Percentiles rank a stretch among this genome's conserved stretches.
These are phyloP conservation scores for Imleria badia DNA, from an alignment of 768 basidiomycete genomes.

Conservation along the genomic window DNA sequence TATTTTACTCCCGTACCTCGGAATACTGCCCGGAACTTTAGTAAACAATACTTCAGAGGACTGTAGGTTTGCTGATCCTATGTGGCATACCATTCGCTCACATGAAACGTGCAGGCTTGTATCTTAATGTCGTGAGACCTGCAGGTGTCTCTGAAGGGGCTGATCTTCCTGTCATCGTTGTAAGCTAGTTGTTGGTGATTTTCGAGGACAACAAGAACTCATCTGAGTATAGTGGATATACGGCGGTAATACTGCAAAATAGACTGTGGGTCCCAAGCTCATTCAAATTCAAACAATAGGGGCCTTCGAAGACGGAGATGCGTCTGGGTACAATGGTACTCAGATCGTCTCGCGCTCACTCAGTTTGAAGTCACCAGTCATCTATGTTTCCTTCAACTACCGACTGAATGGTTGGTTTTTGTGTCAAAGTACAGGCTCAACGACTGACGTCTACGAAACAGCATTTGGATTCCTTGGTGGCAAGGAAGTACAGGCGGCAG, in stretches of 20 bases:
- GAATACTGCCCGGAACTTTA: neutral
- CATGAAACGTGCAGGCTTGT: slow-evolving; percentile 20
- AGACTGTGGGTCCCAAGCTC: neutral
- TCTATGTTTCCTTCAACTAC: neutral
- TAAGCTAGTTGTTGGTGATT: neutral
- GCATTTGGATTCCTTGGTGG: slow-evolving; percentile 33
- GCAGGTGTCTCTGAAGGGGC: neutral
- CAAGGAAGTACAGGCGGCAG: slow-evolving; percentile 3
- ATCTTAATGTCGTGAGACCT: slow-evolving; percentile 15
- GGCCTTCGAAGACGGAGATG: slow-evolving; percentile 7
- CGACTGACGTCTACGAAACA: neutral
- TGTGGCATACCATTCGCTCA: neutral
- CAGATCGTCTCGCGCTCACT: slow-evolving; percentile 20
- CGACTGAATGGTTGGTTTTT: slow-evolving; percentile 15
- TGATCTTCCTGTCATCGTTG: slow-evolving; percentile 24
- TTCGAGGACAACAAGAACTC: neutral
- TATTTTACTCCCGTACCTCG: neutral
- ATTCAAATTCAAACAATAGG: slow-evolving; percentile 2
- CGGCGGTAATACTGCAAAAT: neutral
- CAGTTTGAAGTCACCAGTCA: neutral
- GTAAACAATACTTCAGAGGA: slow-evolving; percentile 14
- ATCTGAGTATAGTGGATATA: neutral
- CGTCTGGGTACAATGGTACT: slow-evolving; percentile 14
- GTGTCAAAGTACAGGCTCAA: neutral
- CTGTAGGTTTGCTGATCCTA: slow-evolving; percentile 1